Evolutionary conservation across 148 eudicot species (phyloP).

Genomic region (Hydrangea macrophylla): DNA sequence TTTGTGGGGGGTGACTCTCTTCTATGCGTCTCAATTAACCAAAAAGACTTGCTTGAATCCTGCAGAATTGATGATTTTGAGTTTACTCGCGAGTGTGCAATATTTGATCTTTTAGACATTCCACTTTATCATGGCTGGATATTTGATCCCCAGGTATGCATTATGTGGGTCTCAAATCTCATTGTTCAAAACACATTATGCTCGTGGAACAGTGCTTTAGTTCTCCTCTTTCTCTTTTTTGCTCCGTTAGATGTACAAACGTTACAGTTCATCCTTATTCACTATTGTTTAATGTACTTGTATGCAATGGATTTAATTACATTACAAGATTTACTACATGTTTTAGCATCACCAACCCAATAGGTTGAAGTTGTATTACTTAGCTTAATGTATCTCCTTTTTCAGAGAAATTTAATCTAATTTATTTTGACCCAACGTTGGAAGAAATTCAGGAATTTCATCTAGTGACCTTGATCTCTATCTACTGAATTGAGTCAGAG

Average conservation of each 20-base stretch:
- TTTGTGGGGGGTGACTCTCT: too few relatives aligned
- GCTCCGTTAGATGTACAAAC: background rate
- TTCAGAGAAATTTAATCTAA: background rate
- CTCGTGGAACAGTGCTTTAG: background rate
- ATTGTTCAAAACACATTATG: background rate
- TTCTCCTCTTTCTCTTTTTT: background rate
- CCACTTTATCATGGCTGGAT: constrained; percentile 98
- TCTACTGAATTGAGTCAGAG: too few relatives aligned
- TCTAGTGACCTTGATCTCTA: background rate
- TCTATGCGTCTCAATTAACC: background rate
- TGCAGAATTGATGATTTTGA: constrained; percentile 93
- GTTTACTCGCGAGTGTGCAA: constrained; percentile 92
- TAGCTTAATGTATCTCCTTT: background rate
- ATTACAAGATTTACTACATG: background rate
- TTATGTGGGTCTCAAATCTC: constrained; percentile 1
- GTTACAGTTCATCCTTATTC: background rate
- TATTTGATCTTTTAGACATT: constrained; percentile 87
- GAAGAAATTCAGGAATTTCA: background rate
- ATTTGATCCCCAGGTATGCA: constrained; percentile 90
- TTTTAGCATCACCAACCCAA: background rate
- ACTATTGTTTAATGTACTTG: background rate
- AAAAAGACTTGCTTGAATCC: constrained; percentile 1
- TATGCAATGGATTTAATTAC: background rate
- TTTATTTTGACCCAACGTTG: background rate
- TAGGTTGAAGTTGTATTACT: background rate